A percentile compares a stretch with the other conserved stretches of the same genome.
These are phyloP conservation scores for Fusarium begoniae DNA, from an alignment of 2,329 filamentous ascomycete genomes.

Conservation along the genomic window DNA sequence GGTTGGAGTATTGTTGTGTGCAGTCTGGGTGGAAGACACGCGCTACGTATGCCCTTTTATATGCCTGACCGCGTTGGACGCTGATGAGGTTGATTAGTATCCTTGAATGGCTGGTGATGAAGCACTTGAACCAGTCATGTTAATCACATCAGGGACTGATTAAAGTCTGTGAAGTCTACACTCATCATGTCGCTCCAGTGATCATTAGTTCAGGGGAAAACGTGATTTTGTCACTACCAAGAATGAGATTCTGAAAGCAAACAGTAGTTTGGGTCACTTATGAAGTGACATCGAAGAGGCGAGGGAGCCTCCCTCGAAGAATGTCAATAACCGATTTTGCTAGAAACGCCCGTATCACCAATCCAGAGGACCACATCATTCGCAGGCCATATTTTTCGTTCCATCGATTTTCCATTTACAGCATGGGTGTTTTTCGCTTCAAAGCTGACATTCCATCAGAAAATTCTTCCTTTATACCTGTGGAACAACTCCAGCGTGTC, in stretches of 20 bases:
- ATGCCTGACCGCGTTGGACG: rapidly evolving
- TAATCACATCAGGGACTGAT: not conserved
- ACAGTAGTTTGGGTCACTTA: not conserved
- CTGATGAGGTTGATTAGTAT: rapidly evolving
- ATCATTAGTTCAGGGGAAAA: too few relatives aligned
- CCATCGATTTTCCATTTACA: too few relatives aligned
- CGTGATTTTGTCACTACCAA: not conserved
- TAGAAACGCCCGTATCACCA: too few relatives aligned
- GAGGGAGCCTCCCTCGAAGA: rapidly evolving
- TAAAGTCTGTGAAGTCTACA: rapidly evolving
- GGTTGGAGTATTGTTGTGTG: not conserved
- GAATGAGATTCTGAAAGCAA: not conserved
- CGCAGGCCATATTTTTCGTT: too few relatives aligned
- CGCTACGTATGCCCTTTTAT: rapidly evolving
- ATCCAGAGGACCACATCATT: too few relatives aligned
- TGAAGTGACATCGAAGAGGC: not conserved
- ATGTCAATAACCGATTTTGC: not conserved
- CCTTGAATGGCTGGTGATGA: not conserved
- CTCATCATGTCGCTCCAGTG: rapidly evolving
- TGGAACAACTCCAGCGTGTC: rapidly evolving
- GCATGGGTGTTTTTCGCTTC: not conserved
- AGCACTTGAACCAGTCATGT: rapidly evolving
- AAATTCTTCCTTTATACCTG: rapidly evolving
- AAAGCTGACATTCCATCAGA: too few relatives aligned
- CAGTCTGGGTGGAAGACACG: not conserved